A percentile compares a stretch with the other conserved stretches of the same genome.
Evolutionary conservation across 1,284 basidiomycete species (phyloP).

Genomic region (Ustilago xerochloae): DNA sequence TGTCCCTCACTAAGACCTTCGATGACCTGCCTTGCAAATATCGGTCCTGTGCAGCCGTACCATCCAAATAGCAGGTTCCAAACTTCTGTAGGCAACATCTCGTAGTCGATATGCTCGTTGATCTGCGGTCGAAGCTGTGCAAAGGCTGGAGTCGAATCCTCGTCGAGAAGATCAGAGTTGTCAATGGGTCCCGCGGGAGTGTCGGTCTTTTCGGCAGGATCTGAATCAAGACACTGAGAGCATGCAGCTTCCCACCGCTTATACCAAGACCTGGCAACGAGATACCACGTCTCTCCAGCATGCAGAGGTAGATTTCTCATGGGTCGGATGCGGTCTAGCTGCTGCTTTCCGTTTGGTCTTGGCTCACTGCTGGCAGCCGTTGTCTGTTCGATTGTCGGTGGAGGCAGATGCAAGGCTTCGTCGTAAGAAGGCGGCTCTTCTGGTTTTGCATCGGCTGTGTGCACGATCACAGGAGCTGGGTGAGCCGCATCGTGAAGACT

Average conservation of each 20-base stretch:
- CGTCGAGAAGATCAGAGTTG: conserved; percentile 76
- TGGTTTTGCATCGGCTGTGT: not conserved
- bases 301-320: conserved; percentile 69
- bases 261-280: conserved; percentile 79
- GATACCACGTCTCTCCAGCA: conserved; percentile 79
- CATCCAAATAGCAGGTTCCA: conserved; percentile 79
- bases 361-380: not conserved
- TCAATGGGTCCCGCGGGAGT: conserved; percentile 78
- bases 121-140: conserved; percentile 67
- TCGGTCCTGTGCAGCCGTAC: conserved; percentile 76
- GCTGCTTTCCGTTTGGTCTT: conserved; percentile 36
- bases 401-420: conserved; percentile 10
- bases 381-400: not conserved
- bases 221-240: conserved; percentile 76
- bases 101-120: conserved; percentile 79
- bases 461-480: not conserved
- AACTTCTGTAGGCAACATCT: conserved; percentile 79
- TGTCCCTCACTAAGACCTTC: conserved; percentile 68
- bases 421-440: conserved; percentile 39
- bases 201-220: conserved; percentile 74
- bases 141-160: conserved; percentile 25
- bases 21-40: conserved; percentile 78
- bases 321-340: conserved; percentile 34
- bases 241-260: conserved; percentile 79
- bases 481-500: conserved; percentile 35